Conservation (phyloP, 2,329 filamentous ascomycete species). For the Fusarium hostae region DNA sequence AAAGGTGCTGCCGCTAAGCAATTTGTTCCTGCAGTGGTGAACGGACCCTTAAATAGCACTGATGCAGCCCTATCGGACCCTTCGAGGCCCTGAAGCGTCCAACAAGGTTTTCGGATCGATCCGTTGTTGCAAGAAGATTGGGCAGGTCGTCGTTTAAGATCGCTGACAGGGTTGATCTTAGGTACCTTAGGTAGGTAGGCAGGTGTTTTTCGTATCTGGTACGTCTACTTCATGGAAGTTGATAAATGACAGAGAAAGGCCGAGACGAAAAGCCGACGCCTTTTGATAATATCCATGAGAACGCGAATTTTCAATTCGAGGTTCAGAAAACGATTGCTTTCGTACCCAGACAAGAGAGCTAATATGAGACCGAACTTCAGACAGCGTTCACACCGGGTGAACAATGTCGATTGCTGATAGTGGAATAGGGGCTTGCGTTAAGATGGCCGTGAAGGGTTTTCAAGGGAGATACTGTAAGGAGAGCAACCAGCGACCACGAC, state of each 20-base stretch:
- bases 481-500: neutral
- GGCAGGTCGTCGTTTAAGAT: conserved; percentile 24
- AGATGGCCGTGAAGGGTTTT: neutral
- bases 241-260: neutral
- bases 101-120: conserved; percentile 32
- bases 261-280: neutral
- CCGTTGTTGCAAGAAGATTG: conserved; percentile 25
- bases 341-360: neutral
- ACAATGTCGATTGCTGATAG: conserved; percentile 6
- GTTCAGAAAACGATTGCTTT: neutral
- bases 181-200: neutral
- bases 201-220: conserved; percentile 4
- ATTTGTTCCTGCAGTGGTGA: conserved; percentile 35
- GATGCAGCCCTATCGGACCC: conserved; percentile 39
- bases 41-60: conserved; percentile 28
- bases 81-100: conserved; percentile 21
- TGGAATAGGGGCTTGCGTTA: neutral
- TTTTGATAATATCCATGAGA: neutral
- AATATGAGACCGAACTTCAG: neutral
- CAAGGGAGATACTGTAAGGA: neutral
- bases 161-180: conserved; percentile 32
- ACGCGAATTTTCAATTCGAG: neutral
- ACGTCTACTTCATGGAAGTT: neutral
- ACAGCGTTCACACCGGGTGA: conserved; percentile 13
- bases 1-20: conserved; percentile 21